Evolutionary conservation across 208 protist species (phyloP), one percentile per base, ranked within the genome.

Genomic region (Lotmaria passim): DNA sequence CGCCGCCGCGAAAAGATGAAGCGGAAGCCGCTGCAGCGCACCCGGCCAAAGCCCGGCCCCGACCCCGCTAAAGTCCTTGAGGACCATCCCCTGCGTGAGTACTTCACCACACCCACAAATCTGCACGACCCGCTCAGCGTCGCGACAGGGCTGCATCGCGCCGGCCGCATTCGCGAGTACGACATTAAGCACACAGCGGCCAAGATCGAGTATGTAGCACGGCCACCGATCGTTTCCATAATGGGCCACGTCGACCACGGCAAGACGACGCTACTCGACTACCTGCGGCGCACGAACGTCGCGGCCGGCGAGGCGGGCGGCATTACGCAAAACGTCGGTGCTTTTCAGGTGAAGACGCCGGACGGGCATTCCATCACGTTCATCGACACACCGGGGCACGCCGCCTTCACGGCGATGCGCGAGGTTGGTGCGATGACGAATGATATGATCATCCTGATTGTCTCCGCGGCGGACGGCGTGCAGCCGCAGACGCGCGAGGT

Each of bases 191-290:
- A 87, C 75, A 90, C 82, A 0, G 91, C 91, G 3, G 74, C 89
- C 21, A 85, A 93, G 61, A 87, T 97, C 47, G 57, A 82, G 44
- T 94, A 95, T 69, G 41, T 69, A 11, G 44, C 86, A 28, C 81
- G 97, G 7, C 87, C 97, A 30, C 98, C 98, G 1, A 83, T 99
- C 28, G 98, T 99, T 0, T 98, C 97, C 11, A 95, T 99, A 43
- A 99, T 99, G 96, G 98, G 98, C n/a, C 98, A 99, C 75, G 98
- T 99, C 33, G 98, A 99, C 73, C 98, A 99, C 67, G 98, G 98
- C 50, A 99, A 99, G 80, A 99, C 98, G 21, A 98, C 96, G 23
- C 79, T 99, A 34, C 86, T 99, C 15, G 98, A 99, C 65, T 86
- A 85, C 48, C 78, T 99, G 33, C 87, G 98, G 8, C 88, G 93